phyloP scores from a whole-genome alignment of 768 basidiomycete genomes.

The Mrakia frigida region DNA sequence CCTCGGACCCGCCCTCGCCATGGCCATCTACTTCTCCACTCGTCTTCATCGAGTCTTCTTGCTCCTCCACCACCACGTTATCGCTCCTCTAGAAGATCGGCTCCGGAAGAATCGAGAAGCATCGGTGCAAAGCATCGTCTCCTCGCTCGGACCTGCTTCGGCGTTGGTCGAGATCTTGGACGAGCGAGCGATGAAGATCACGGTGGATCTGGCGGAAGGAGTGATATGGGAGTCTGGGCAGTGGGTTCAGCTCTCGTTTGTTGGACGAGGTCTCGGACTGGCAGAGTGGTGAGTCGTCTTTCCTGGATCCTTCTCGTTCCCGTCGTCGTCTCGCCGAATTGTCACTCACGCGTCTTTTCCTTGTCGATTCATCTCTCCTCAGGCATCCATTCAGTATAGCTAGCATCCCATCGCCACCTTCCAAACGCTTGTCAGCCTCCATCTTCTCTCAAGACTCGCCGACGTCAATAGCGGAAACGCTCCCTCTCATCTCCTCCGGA shows the following conservation, averaged over 20 bases:
- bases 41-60: background rate
- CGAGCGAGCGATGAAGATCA: conserved; percentile 23
- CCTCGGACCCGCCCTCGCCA: conserved; percentile 2
- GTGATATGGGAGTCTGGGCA: conserved; percentile 22
- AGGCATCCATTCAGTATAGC: conserved; percentile 23
- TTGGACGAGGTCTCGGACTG: background rate
- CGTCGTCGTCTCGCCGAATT: background rate
- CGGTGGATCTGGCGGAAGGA: background rate
- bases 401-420: background rate
- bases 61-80: background rate
- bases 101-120: background rate
- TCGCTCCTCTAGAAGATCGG: conserved; percentile 5
- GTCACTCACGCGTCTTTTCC: background rate
- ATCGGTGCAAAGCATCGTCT: background rate
- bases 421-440: background rate
- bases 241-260: conserved; percentile 22
- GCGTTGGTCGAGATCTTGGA: conserved; percentile 18
- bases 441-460: background rate
- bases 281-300: conserved; percentile 16
- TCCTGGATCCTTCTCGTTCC: background rate
- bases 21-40: conserved; percentile 14
- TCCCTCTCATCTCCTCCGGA: background rate
- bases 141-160: background rate
- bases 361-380: no score
- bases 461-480: background rate